phyloP scores from a whole-genome alignment of 345 rosid species.

The Brassica napus region DNA sequence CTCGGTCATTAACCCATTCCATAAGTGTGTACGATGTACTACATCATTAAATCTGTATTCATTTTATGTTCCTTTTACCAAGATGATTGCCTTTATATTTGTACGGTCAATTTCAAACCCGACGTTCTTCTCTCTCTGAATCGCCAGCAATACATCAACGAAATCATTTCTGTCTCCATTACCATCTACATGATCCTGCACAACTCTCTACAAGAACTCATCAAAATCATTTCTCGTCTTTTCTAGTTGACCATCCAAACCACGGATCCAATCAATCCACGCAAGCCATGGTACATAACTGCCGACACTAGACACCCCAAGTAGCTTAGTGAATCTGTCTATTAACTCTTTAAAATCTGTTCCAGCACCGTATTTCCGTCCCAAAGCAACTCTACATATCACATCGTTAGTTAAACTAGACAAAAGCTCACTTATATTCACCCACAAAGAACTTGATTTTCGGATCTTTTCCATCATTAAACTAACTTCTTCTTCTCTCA shows the following conservation, averaged over 20 bases:
- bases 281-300: too few species aligned
- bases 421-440: slow-evolving; percentile 34
- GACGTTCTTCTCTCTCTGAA: slow-evolving; percentile 34
- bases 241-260: slow-evolving; percentile 19
- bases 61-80: slow-evolving; percentile 32
- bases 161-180: background rate
- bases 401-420: slow-evolving; percentile 43
- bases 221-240: slow-evolving; percentile 36
- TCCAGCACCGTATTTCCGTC: slow-evolving; percentile 50
- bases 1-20: background rate
- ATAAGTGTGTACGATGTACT: background rate
- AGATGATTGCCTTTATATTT: slow-evolving; percentile 44
- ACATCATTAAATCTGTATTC: background rate
- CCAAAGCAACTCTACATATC: slow-evolving; percentile 50
- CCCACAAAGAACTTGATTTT: too few species aligned
- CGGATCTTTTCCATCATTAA: too few species aligned
- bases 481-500: too few species aligned
- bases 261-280: slow-evolving; percentile 25
- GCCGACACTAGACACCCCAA: slow-evolving; percentile 45
- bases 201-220: slow-evolving; percentile 25
- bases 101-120: slow-evolving; percentile 37
- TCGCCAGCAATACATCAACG: slow-evolving; percentile 20
- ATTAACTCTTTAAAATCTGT: slow-evolving; percentile 39
- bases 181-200: slow-evolving; percentile 25
- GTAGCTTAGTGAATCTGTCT: background rate